Evolutionary conservation across 345 rosid species (phyloP), one percentile per base, ranked within the genome.

Genomic region (Euphorbia peplus): DNA sequence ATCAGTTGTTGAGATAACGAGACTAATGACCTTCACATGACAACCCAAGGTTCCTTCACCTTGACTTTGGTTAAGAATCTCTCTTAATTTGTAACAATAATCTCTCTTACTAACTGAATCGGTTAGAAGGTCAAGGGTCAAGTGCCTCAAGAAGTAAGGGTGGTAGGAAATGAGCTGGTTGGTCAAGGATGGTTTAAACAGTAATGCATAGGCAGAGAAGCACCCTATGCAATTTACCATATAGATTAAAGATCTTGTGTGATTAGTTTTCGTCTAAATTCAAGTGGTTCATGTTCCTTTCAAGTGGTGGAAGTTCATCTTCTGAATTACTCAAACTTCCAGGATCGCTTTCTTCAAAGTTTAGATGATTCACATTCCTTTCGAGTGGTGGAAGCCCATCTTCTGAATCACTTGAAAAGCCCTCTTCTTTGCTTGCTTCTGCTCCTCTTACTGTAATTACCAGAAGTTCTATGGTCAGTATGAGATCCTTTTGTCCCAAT

Each of bases 361-460:
- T 73, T 70, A 88, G 52, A 80, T 90, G 98, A 82, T 90, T 95
- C 84, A 84, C 73, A 68, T 92, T 90, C 79, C 84, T 95, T 80
- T 88, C 91, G 1, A 90, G 82, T 51, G 98, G 97, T 26, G 96
- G 99, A 69, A 92, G 92, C 37, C 85, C 92, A 19, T 87, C 90
- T 8, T 90, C 96, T 6, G 91, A 87, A 74, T 87, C 88, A 28
- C 83, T 70, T 41, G 77, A 79, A 39, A 81, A 77, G 46, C 73
- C 86, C 57, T 75, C 85, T 11, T 78, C 83, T 75, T 79, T 67
- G 39, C 59, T 58, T 48, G 10, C 24, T 56, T 60, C 70, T 21
- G 64, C 83, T 64, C 63, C 80, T 63, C 48, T 58, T 37, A 41
- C 69, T 51, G 10, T 37, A 78, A 8, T 75, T 63, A 19, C 30